These are phyloP conservation scores for Aureobasidium zeae DNA, from an alignment of 2,329 filamentous ascomycete genomes.

Conservation along the genomic window DNA sequence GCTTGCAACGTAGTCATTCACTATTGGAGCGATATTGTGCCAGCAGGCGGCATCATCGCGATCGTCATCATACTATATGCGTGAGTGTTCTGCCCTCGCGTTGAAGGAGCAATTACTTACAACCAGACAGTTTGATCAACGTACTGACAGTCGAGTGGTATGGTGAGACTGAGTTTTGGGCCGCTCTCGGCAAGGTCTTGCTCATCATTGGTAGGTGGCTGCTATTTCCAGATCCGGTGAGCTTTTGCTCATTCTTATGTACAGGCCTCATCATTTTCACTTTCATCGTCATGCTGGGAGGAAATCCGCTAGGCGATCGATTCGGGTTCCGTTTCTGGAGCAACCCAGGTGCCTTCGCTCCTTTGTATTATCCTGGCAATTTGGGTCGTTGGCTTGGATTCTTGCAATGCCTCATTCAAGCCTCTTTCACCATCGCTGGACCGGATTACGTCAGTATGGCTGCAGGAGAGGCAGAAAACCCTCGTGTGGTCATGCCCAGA, in stretches of 20 bases:
- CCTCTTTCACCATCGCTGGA: constrained; percentile 58
- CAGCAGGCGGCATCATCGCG: constrained; percentile 52
- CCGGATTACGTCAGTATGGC: constrained; percentile 58
- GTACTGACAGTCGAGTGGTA: constrained; percentile 65
- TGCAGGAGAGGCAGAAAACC: constrained; percentile 63
- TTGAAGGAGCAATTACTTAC: background rate
- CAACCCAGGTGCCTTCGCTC: constrained; percentile 46
- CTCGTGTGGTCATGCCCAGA: constrained; percentile 58
- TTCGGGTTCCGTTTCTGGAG: constrained; percentile 58
- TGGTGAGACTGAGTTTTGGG: constrained; percentile 66
- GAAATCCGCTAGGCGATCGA: constrained; percentile 60
- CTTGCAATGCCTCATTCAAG: constrained; percentile 62
- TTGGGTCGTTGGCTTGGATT: constrained; percentile 71
- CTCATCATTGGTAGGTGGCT: constrained; percentile 48
- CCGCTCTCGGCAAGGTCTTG: constrained; percentile 47
- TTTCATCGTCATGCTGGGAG: constrained; percentile 70
- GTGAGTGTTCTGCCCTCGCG: constrained; percentile 34
- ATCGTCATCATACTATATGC: constrained; percentile 50
- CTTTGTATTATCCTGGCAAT: constrained; percentile 53
- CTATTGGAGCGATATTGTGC: constrained; percentile 43
- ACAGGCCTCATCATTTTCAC: constrained; percentile 63
- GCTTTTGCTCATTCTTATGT: background rate
- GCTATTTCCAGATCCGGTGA: no score
- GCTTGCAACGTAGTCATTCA: constrained; percentile 55
- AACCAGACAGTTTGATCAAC: constrained; percentile 46